A percentile compares a stretch with the other conserved stretches of the same genome.
Evolutionary conservation across 108 stramenopile genomes (phyloP).

Genomic region (Stephanodiscus triporus): DNA sequence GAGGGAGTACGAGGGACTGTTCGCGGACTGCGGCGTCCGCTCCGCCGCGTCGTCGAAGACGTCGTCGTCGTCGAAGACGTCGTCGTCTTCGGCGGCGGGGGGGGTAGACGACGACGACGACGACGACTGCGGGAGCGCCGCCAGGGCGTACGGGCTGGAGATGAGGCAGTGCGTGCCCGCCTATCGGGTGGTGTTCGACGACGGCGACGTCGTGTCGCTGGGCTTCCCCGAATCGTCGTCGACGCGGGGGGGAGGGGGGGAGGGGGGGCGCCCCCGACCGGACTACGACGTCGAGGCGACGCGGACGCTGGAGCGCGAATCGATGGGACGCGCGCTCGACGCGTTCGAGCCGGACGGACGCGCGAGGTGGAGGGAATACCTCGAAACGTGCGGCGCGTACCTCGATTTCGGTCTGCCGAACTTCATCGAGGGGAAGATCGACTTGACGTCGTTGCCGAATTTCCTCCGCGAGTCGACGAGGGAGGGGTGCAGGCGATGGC

Average conservation of each 20-base stretch:
- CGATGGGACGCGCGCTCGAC: conserved; percentile 63
- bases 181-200: conserved; percentile 86
- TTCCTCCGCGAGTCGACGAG: conserved; percentile 67
- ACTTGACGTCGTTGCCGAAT: conserved; percentile 63
- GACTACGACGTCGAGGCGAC: conserved; percentile 17
- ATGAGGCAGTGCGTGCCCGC: conserved; percentile 77
- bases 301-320: conserved; percentile 34
- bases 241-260: neutral
- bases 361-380: conserved; percentile 72
- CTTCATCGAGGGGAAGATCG: conserved; percentile 81
- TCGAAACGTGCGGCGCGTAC: conserved; percentile 67
- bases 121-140: neutral
- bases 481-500: conserved; percentile 68
- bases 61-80: conserved; percentile 15
- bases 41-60: neutral
- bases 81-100: conserved; percentile 56
- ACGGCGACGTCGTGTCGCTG: conserved; percentile 66
- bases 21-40: conserved; percentile 50
- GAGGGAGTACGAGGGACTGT: conserved; percentile 63
- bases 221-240: conserved; percentile 59
- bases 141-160: conserved; percentile 63
- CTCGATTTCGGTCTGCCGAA: conserved; percentile 83
- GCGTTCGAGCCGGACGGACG: conserved; percentile 61
- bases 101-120: conserved; percentile 34
- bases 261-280: neutral